phyloP scores from a whole-genome alignment of 2,329 filamentous ascomycete genomes.

The Aspergillus neoniger region DNA sequence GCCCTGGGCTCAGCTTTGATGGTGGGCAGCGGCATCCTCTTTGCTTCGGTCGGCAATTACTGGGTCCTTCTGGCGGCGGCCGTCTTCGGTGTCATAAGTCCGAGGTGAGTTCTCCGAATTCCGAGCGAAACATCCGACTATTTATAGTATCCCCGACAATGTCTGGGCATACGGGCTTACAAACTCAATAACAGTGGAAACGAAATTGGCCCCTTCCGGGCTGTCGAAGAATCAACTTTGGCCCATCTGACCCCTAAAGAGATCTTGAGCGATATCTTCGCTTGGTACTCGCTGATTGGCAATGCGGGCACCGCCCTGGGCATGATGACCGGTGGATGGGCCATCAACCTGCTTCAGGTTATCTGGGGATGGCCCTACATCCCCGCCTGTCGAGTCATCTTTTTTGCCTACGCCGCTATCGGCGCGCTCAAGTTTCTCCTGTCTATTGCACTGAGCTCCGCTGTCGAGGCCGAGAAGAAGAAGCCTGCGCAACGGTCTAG shows the following conservation, averaged over 20 bases:
- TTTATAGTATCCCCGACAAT: background rate
- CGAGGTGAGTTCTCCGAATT: constrained; percentile 40
- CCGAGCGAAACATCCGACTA: background rate
- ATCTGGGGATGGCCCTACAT: constrained; percentile 48
- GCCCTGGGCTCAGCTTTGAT: constrained; percentile 58
- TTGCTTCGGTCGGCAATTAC: constrained; percentile 58
- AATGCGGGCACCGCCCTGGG: constrained; percentile 63
- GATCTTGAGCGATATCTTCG: constrained; percentile 63
- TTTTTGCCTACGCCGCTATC: constrained; percentile 58
- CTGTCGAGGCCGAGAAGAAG: constrained; percentile 44
- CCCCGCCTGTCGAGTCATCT: constrained; percentile 58
- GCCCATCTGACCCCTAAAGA: constrained; percentile 60
- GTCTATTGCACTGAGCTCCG: constrained; percentile 49
- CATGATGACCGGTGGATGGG: constrained; percentile 61
- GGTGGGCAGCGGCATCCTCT: constrained; percentile 57
- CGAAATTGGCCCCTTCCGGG: constrained; percentile 68
- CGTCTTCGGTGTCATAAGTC: constrained; percentile 62
- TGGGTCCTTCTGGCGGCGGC: constrained; percentile 62
- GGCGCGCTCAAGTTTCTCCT: constrained; percentile 61
- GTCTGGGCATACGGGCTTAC: background rate
- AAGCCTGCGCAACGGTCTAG: constrained; percentile 19
- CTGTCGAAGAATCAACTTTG: constrained; percentile 66
- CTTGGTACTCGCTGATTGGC: constrained; percentile 61
- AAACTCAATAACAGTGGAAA: constrained; percentile 48
- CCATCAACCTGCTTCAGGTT: constrained; percentile 54